Percentiles rank a stretch among this genome's conserved stretches.
Conservation (phyloP, 2,329 filamentous ascomycete genomes). For the Trichophyton rubrum region DNA sequence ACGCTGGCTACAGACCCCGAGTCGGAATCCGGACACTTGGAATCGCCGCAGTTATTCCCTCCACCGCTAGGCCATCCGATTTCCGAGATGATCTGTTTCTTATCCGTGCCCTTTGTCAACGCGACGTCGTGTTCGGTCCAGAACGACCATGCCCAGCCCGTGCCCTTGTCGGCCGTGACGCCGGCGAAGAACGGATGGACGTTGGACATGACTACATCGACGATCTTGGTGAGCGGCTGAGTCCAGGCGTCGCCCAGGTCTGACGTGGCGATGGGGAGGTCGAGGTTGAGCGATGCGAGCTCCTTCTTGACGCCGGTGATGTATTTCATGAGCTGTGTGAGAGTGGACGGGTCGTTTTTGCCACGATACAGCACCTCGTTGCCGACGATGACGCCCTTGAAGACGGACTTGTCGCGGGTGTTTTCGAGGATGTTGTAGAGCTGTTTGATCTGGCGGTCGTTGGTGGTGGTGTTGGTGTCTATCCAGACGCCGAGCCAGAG, state of each 20-base stretch:
- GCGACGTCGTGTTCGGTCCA: conserved; percentile 58
- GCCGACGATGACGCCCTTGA: conserved; percentile 51
- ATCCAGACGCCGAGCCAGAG: conserved; percentile 95
- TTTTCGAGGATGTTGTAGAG: conserved; percentile 71
- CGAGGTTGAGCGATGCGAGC: conserved; percentile 52
- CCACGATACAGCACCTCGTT: conserved; percentile 51
- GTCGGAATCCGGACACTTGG: conserved; percentile 43
- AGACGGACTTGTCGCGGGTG: conserved; percentile 33
- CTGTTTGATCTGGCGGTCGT: conserved; percentile 64
- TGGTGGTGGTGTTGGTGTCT: conserved; percentile 71
- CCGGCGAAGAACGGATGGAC: conserved; percentile 94
- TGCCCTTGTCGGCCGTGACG: conserved; percentile 52
- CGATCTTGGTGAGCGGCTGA: conserved; percentile 50
- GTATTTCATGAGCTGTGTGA: conserved; percentile 49
- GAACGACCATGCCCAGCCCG: conserved; percentile 71
- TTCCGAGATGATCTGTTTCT: conserved; percentile 75
- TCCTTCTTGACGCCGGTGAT: conserved; percentile 60
- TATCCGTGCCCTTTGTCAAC: conserved; percentile 47
- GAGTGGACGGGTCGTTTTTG: conserved; percentile 48
- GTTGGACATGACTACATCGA: conserved; percentile 90
- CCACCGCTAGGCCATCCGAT: conserved; percentile 82
- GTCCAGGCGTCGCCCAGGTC: conserved; percentile 88
- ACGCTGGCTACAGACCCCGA: conserved; percentile 67
- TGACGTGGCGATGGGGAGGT: conserved; percentile 70
- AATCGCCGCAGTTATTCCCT: conserved; percentile 61